Evolutionary conservation across 495 filamentous ascomycete species (phyloP), one percentile per base, ranked within the genome.

Genomic region (Stereocaulon alpinum): DNA sequence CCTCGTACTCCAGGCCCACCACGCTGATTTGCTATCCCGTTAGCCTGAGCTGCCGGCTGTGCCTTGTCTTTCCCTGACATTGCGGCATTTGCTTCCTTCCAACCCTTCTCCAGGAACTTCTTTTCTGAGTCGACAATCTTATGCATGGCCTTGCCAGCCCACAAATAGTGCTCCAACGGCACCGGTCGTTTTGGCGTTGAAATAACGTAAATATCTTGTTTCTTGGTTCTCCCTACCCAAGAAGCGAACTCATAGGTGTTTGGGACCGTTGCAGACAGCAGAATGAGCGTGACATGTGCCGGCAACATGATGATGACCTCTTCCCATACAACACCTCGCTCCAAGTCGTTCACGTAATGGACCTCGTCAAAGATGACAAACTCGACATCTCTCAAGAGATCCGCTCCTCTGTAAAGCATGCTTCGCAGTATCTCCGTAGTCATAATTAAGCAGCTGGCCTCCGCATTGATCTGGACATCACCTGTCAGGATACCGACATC

Each of bases 291-390:
- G 48, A 97, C 89, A 74, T 97, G 93, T 66, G 91, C 91, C 4
- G 93, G 93, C 50, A 97, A 82, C 94, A 98, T 97, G 67, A 98
- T 98, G 67, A 98, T 98, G 61, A 98, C 93, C 70, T 98, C 93
- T 72, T 98, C 93, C 93, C 93, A 98, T 9, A 98, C 93, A 0
- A 98, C 93, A 62, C 93, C 93, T 69, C 93, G 82, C 75, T 98
- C 93, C n/a, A 84, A 78, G 67, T 98, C 93, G 66, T 98, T 98
- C 49, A 98, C 93, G 70, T 98, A 98, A 71, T 98, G 93, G 4
- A 98, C 93, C 69, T 98, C 93, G 67, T 98, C 93, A 65, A 98
- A 98, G 57, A 98, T 96, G 63, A 98, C 94, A 70, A 95, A 98
- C 64, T 98, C 93, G 34, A 98, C 94, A 70, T 98, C 93, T 59